Evolutionary conservation across 2,329 filamentous ascomycete species (phyloP).

Genomic region (Hypoxylon sp.): DNA sequence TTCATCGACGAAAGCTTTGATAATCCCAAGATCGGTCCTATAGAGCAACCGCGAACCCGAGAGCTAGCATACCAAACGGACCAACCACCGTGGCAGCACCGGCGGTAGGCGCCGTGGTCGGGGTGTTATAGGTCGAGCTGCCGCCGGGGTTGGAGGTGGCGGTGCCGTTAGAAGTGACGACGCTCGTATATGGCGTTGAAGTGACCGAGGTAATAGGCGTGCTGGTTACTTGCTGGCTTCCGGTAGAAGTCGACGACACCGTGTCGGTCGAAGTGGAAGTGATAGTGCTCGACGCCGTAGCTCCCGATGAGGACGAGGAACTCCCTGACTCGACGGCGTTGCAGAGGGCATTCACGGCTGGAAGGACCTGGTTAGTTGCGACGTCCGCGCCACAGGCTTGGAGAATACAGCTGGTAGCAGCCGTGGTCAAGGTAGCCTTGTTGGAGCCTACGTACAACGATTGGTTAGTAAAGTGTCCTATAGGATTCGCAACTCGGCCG

Average conservation of each 20-base stretch:
- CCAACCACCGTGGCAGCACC: conserved; percentile 30
- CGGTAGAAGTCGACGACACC: conserved; percentile 3
- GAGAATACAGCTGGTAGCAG: conserved; percentile 42
- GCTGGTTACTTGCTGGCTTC: neutral
- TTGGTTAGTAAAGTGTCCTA: neutral
- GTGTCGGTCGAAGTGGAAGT: conserved; percentile 9
- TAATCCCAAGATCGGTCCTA: neutral
- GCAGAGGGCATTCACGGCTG: conserved; percentile 43
- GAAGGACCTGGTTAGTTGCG: conserved; percentile 43
- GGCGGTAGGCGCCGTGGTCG: conserved; percentile 16
- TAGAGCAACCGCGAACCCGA: conserved; percentile 35
- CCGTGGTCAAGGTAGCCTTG: conserved; percentile 32
- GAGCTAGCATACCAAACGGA: conserved; percentile 33
- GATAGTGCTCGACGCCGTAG: conserved; percentile 11
- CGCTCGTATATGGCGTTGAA: conserved; percentile 9
- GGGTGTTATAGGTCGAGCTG: conserved; percentile 1
- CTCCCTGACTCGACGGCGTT: conserved; percentile 33
- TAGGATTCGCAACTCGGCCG: too few species aligned
- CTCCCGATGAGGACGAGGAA: conserved; percentile 10
- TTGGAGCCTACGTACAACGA: conserved; percentile 26
- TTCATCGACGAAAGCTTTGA: neutral
- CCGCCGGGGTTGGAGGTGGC: conserved; percentile 13
- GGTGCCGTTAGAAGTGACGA: conserved; percentile 35
- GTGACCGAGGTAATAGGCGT: conserved; percentile 4
- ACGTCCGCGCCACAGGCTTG: conserved; percentile 35